Evolutionary conservation across 75 land plant species (phyloP).

Genomic region (Cryptomeria japonica): DNA sequence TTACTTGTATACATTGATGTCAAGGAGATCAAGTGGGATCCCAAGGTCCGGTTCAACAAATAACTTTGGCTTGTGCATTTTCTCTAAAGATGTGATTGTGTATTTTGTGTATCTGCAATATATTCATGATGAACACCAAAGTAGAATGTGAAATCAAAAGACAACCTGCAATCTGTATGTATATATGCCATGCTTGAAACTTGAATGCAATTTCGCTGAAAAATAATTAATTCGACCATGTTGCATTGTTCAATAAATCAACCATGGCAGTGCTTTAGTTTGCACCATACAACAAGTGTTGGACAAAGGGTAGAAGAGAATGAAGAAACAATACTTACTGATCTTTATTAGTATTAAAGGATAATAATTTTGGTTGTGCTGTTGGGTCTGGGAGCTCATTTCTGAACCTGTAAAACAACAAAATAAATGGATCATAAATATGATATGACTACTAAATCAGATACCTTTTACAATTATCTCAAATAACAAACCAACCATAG

Average conservation of each 20-base stretch:
- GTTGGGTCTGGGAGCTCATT: conserved; percentile 95
- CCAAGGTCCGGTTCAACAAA: conserved; percentile 90
- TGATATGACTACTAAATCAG: not conserved
- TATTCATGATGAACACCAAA: conserved; percentile 1
- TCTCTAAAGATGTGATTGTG: conserved; percentile 83
- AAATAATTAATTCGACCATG: not conserved
- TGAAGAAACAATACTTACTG: conserved; percentile 42
- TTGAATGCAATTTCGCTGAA: not conserved
- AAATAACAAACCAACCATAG: not conserved
- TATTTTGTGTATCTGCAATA: conserved; percentile 79
- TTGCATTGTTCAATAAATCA: not conserved
- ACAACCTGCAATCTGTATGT: not conserved
- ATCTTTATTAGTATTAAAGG: conserved; percentile 73
- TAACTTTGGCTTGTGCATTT: conserved; percentile 77
- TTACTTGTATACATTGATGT: conserved; percentile 95
- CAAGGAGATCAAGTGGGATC: conserved; percentile 94
- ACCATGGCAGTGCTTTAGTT: not conserved
- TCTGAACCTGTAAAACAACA: conserved; percentile 64
- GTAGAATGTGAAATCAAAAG: not conserved
- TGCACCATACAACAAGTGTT: not conserved
- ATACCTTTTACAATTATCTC: not conserved
- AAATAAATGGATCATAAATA: not conserved
- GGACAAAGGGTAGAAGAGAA: not conserved
- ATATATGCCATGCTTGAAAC: not conserved
- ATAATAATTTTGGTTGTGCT: conserved; percentile 83